Percentiles rank a stretch among this genome's conserved stretches.
phyloP scores from a whole-genome alignment of 345 rosid species.

The Geranium brycei region DNA sequence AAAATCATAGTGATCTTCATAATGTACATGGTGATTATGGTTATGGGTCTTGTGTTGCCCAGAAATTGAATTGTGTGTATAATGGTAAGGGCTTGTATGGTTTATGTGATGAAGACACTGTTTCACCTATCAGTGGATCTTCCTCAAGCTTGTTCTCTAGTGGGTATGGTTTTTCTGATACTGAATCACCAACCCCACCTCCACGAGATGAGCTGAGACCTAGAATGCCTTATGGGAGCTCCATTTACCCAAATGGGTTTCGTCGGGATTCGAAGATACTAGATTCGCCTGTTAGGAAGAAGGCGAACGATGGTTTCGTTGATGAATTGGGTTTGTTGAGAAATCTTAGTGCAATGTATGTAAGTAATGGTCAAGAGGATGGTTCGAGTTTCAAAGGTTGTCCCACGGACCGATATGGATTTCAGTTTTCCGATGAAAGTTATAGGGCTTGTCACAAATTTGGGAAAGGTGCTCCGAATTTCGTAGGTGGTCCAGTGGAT shows the following conservation, averaged over 20 bases:
- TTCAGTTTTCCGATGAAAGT: background rate
- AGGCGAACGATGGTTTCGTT: conserved; percentile 8
- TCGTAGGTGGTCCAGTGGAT: background rate
- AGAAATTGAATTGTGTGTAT: background rate
- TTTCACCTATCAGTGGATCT: conserved; percentile 23
- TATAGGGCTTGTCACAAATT: background rate
- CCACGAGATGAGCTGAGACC: conserved; percentile 17
- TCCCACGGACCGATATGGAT: background rate
- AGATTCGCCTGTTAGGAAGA: conserved; percentile 8
- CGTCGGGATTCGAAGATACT: conserved; percentile 1
- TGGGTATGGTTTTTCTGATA: conserved; percentile 26
- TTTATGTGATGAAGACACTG: conserved; percentile 10
- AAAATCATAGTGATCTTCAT: background rate
- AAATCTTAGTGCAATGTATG: conserved; percentile 12
- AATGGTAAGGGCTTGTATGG: conserved; percentile 5
- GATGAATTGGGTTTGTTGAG: conserved; percentile 15
- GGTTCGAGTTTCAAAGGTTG: conserved; percentile 5
- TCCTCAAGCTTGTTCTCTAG: conserved; percentile 25
- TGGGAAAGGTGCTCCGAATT: background rate
- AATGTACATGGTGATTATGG: conserved; percentile 1
- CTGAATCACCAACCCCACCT: background rate
- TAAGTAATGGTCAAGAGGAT: conserved; percentile 7
- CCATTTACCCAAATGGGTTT: conserved; percentile 7
- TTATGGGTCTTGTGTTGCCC: conserved; percentile 3
- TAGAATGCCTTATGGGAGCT: conserved; percentile 11